Conservation (phyloP, 257 asterid genomes). For the Paraleonurus japonicus region DNA sequence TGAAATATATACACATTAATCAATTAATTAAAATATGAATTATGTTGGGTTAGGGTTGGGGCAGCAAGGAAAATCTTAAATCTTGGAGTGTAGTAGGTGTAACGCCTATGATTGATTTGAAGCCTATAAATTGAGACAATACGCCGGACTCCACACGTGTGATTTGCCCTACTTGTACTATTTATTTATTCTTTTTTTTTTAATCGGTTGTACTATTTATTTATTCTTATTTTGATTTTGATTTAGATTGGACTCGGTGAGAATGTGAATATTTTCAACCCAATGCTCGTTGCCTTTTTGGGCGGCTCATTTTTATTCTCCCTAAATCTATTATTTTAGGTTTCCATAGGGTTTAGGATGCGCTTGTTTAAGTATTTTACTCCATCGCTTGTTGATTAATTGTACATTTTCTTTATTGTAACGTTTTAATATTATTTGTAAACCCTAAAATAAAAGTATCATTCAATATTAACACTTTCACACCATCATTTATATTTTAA, state of each 20-base stretch:
- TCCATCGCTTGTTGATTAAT: too few relatives aligned
- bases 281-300: constrained; percentile 36
- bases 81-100: constrained; percentile 14
- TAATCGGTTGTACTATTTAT: too few relatives aligned
- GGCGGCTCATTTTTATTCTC: constrained; percentile 38
- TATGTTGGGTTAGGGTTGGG: neutral
- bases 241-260: neutral
- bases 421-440: too few relatives aligned
- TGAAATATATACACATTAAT: neutral
- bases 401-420: too few relatives aligned
- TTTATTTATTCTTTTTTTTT: neutral
- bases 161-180: constrained; percentile 16
- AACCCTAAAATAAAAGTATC: too few relatives aligned
- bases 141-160: constrained; percentile 51
- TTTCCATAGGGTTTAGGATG: neutral
- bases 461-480: too few relatives aligned
- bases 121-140: constrained; percentile 22
- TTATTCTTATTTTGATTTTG: neutral
- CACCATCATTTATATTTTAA: too few relatives aligned
- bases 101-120: constrained; percentile 7
- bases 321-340: neutral
- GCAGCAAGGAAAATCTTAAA: constrained; percentile 24
- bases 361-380: neutral
- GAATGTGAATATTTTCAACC: neutral
- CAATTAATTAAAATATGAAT: neutral